Evolutionary conservation across 176 grass and related monocot species (phyloP).

Genomic region (barley (Hordeum vulgare)): DNA sequence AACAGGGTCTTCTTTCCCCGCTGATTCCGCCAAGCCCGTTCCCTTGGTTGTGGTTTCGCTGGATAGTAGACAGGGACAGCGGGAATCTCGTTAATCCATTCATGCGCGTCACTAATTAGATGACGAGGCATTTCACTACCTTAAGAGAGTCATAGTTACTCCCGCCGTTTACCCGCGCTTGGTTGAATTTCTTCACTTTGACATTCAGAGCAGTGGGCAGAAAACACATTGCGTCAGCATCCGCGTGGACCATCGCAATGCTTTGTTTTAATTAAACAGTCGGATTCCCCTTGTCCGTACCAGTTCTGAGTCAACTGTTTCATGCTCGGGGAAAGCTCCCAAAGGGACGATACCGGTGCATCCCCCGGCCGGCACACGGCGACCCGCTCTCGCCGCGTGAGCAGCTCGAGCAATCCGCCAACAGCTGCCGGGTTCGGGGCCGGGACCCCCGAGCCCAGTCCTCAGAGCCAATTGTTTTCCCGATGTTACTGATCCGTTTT

Average conservation of each 20-base stretch:
- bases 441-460: conserved; percentile 57
- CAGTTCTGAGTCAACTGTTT: conserved; percentile 56
- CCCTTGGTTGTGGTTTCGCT: neutral
- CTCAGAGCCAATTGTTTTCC: conserved; percentile 80
- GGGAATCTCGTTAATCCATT: conserved; percentile 63
- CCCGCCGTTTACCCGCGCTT: conserved; percentile 62
- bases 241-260: conserved; percentile 68
- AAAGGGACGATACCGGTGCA: neutral
- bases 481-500: conserved; percentile 81
- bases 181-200: conserved; percentile 79
- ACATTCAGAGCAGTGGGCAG: conserved; percentile 73
- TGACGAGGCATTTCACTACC: conserved; percentile 69
- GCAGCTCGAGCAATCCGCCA: conserved; percentile 29
- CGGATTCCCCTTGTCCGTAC: conserved; percentile 67
- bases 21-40: neutral
- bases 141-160: conserved; percentile 95
- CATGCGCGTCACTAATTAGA: conserved; percentile 63
- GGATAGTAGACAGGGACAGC: conserved; percentile 26
- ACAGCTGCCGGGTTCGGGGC: conserved; percentile 34
- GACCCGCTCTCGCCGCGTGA: conserved; percentile 11
- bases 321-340: conserved; percentile 21
- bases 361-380: conserved; percentile 23
- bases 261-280: conserved; percentile 87
- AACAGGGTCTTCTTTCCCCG: neutral
- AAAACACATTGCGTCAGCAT: conserved; percentile 55